Percentiles rank a stretch among this genome's conserved stretches.
These are phyloP conservation scores for Hanseniaspora gamundiae DNA, from an alignment of 1,139 yeast species.

Conservation along the genomic window DNA sequence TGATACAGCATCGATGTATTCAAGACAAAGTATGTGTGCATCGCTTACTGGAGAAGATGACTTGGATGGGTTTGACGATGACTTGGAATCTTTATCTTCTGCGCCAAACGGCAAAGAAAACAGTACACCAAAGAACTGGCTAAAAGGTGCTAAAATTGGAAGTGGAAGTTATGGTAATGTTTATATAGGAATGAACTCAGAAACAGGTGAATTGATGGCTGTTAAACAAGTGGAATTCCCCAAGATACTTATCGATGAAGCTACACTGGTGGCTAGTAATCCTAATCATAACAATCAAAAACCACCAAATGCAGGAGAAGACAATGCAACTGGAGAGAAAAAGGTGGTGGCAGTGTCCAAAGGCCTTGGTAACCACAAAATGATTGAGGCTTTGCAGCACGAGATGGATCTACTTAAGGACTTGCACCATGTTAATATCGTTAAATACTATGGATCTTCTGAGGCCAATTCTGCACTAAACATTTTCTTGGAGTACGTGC, in stretches of 20 bases:
- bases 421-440: slow-evolving; percentile 83
- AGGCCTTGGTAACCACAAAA: slow-evolving; percentile 34
- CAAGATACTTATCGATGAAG: slow-evolving; percentile 14
- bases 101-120: slow-evolving; percentile 23
- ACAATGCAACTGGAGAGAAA: slow-evolving; percentile 24
- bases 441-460: slow-evolving; percentile 77
- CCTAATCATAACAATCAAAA: slow-evolving; percentile 8
- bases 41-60: slow-evolving; percentile 26
- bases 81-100: slow-evolving; percentile 14
- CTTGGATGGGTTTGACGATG: slow-evolving; percentile 21
- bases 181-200: slow-evolving; percentile 80
- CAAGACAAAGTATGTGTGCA: slow-evolving; percentile 12
- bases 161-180: slow-evolving; percentile 94
- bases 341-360: slow-evolving; percentile 11
- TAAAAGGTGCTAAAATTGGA: slow-evolving; percentile 86
- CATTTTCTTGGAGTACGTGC: slow-evolving; percentile 86
- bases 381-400: slow-evolving; percentile 75
- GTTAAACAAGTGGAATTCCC: slow-evolving; percentile 76
- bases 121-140: slow-evolving; percentile 59
- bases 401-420: slow-evolving; percentile 74
- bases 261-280: slow-evolving; percentile 6
- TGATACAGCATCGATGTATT: slow-evolving; percentile 10
- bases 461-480: slow-evolving; percentile 60
- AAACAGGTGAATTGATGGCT: slow-evolving; percentile 93
- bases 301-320: slow-evolving; percentile 9